Evolutionary conservation across 148 eudicot genomes (phyloP).

Genomic region (Beta vulgaris): DNA sequence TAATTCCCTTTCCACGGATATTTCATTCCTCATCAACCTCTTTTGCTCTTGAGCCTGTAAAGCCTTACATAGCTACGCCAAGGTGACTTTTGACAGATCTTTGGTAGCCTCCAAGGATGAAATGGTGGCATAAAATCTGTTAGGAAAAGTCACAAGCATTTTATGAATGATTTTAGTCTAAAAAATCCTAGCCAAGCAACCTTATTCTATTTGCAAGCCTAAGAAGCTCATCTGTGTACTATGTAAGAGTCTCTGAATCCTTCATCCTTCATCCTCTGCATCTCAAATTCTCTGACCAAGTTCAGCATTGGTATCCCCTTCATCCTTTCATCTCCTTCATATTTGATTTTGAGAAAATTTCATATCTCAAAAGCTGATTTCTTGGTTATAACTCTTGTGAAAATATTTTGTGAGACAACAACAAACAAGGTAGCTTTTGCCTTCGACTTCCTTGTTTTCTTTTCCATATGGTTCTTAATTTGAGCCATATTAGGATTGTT

Average conservation of each 20-base stretch:
- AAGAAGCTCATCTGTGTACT: neutral
- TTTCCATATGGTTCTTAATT: neutral
- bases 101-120: constrained; percentile 7
- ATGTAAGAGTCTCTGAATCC: constrained; percentile 9
- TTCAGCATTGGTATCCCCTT: constrained; percentile 19
- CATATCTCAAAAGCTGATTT: constrained; percentile 11
- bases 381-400: constrained; percentile 18
- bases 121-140: constrained; percentile 6
- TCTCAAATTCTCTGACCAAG: constrained; percentile 25
- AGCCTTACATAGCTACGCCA: neutral
- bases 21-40: constrained; percentile 22
- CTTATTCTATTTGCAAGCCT: neutral
- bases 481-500: constrained; percentile 15
- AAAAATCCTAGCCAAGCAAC: neutral
- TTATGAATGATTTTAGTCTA: constrained; percentile 23
- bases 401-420: constrained; percentile 8
- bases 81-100: constrained; percentile 14
- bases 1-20: constrained; percentile 31
- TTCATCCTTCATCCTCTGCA: constrained; percentile 28
- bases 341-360: constrained; percentile 24
- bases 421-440: constrained; percentile 19
- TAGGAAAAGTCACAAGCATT: constrained; percentile 24
- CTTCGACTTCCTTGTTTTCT: constrained; percentile 10
- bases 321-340: constrained; percentile 24
- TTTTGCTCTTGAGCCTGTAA: constrained; percentile 23